Base-by-base conservation (phyloP, 2,329 filamentous ascomycete genomes). In the Rhynchosporium secalis region DNA sequence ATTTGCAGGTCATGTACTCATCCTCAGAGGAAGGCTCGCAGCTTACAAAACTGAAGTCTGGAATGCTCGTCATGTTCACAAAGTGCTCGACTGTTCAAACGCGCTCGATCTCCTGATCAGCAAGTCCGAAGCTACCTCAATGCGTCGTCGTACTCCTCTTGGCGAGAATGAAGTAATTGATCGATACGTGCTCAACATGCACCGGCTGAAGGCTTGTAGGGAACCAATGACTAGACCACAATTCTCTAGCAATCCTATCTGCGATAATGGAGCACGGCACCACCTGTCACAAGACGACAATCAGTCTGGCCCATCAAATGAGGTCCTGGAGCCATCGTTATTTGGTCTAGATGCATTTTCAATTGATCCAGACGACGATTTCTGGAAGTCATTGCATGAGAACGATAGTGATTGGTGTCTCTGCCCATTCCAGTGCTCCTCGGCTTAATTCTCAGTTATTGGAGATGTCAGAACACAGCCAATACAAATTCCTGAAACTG, bases 101-200 rank as follows among this genome's bases (percentile, higher is more conserved):
- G 51, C 48, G 1, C 41, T 60, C 7, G 60, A 69, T 45, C 68
- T 65, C 38, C 49, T 68, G 2, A 64, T 70, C 6, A n/a, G 31
- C 1, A 64, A 64, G 29, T 40, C 62, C 29, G 62, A 64, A 28
- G 59, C 56, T 9, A 61, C 57, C 38, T 20, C 51, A 36, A 36
- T 31, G 10, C 52, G 54, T 33, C 52, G 59, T 5, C 52, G 59
- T 5, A 56, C 52, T 26, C 54, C 59, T 7, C 59, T 57, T 15
- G 54, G 59, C 5, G 48, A 61, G 33, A 43, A 41, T 3, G 59
- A 61, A 28, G 56, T 61, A 6, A 57, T 61, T 29, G 55, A 55
- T 2, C 38, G 46, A 15, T 61, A 52, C 36, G 26, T 57, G 1
- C 33, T 38, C 26, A 52, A 61, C 28, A 45, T 61, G 38, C 59